Conservation (phyloP, 768 basidiomycete species). For the Suillus luteus region DNA sequence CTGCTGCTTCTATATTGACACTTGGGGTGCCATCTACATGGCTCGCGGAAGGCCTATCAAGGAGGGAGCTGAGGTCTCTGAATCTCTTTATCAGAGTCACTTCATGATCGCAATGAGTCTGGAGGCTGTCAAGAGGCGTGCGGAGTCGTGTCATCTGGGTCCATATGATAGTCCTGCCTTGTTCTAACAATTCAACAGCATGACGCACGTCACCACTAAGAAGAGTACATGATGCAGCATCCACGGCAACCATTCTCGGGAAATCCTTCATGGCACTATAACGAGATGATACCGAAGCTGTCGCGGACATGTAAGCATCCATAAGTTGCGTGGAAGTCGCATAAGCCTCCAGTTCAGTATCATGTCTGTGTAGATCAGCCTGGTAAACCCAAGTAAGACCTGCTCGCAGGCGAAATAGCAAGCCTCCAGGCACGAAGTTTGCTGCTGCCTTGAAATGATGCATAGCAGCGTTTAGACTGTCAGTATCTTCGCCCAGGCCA, state of each 20-base stretch:
- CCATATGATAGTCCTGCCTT: slow-evolving; percentile 20
- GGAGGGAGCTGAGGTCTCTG: slow-evolving; percentile 12
- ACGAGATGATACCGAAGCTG: slow-evolving; percentile 7
- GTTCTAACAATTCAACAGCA: too few species aligned
- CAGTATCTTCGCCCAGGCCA: too few species aligned
- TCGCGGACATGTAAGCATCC: slow-evolving; percentile 7
- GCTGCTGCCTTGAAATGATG: neutral
- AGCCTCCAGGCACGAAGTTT: neutral
- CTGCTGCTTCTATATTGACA: slow-evolving; percentile 2
- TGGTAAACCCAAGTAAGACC: neutral
- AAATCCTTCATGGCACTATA: slow-evolving; percentile 1
- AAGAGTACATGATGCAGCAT: slow-evolving; percentile 8
- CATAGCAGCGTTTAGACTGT: neutral
- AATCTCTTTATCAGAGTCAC: slow-evolving; percentile 13
- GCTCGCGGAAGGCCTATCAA: slow-evolving; percentile 6
- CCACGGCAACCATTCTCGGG: neutral
- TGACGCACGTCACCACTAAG: too few species aligned
- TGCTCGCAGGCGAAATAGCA: neutral
- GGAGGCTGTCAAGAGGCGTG: slow-evolving; percentile 27
- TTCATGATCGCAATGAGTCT: neutral
- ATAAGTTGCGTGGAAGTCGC: slow-evolving; percentile 1
- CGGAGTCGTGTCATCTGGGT: slow-evolving; percentile 28
- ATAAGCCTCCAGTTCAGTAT: slow-evolving; percentile 10
- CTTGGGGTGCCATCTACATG: neutral
- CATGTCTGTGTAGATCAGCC: slow-evolving; percentile 5